Percentiles rank a stretch among this genome's conserved stretches.
These are phyloP conservation scores for Dothiorella sarmentorum DNA, from an alignment of 2,329 filamentous ascomycete genomes.

Conservation along the genomic window DNA sequence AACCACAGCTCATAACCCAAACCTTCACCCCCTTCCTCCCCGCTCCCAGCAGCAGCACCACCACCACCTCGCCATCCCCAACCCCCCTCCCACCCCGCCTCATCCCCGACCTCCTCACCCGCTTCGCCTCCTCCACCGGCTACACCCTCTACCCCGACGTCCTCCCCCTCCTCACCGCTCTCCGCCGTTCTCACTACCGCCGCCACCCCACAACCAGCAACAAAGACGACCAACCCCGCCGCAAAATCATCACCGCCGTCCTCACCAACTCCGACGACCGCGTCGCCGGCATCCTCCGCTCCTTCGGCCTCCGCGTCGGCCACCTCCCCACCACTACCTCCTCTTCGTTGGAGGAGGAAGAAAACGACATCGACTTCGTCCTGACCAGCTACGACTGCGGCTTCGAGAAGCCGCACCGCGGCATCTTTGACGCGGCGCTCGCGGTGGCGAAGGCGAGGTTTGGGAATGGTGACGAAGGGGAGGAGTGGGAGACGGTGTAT, in stretches of 20 bases:
- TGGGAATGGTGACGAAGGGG: constrained; percentile 21
- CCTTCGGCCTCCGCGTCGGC: constrained; percentile 50
- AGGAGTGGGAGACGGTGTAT: constrained; percentile 45
- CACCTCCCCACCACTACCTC: not conserved
- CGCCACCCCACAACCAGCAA: not conserved
- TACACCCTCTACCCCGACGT: constrained; percentile 52
- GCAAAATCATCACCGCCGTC: constrained; percentile 52
- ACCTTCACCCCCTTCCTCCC: constrained; percentile 49
- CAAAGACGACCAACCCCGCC: too few relatives aligned
- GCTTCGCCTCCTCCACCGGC: constrained; percentile 53
- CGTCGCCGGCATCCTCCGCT: constrained; percentile 53
- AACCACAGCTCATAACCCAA: constrained; percentile 50
- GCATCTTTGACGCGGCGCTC: constrained; percentile 56
- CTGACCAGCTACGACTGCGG: constrained; percentile 64
- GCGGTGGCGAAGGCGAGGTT: constrained; percentile 39
- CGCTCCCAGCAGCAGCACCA: not conserved
- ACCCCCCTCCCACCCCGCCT: constrained; percentile 30
- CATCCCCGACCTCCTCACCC: constrained; percentile 47
- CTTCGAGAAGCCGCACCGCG: constrained; percentile 54
- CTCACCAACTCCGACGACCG: constrained; percentile 63
- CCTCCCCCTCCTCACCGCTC: constrained; percentile 41
- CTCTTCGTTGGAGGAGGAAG: not conserved
- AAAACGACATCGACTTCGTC: constrained; percentile 53
- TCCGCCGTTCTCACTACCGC: constrained; percentile 31
- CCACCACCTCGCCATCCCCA: not conserved